Evolutionary conservation across 1,284 basidiomycete species (phyloP).

Genomic region (Ustilago hordei): DNA sequence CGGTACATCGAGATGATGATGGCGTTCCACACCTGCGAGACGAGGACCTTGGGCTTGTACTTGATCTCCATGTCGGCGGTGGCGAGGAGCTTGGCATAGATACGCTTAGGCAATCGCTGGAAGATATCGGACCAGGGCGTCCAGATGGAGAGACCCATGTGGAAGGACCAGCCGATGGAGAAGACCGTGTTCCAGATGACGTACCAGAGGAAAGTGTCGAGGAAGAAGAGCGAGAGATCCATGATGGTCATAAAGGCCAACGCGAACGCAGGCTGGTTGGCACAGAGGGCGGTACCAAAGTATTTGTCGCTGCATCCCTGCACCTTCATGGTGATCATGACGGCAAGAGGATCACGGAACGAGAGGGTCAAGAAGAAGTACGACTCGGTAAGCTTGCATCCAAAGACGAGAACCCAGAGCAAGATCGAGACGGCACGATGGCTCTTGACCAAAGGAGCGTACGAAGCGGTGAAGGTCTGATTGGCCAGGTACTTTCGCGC

Average conservation of each 20-base stretch:
- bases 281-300: constrained; percentile 67
- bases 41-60: constrained; percentile 70
- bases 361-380: constrained; percentile 70
- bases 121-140: constrained; percentile 70
- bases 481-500: constrained; percentile 69
- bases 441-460: constrained; percentile 58
- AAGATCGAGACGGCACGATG: constrained; percentile 65
- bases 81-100: constrained; percentile 69
- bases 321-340: constrained; percentile 68
- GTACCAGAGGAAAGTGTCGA: constrained; percentile 70
- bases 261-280: constrained; percentile 68
- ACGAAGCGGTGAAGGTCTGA: constrained; percentile 69
- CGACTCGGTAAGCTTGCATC: constrained; percentile 69
- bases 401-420: constrained; percentile 68
- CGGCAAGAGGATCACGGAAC: constrained; percentile 68
- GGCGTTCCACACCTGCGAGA: constrained; percentile 70
- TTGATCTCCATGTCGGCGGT: constrained; percentile 70
- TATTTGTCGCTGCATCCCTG: constrained; percentile 68
- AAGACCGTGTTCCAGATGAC: constrained; percentile 70
- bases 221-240: constrained; percentile 69
- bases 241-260: constrained; percentile 68
- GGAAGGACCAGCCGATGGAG: constrained; percentile 69
- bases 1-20: constrained; percentile 70
- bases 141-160: constrained; percentile 69
- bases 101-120: constrained; percentile 69